These are phyloP conservation scores for Petunia secreta DNA, from an alignment of 257 asterid species.

Conservation along the genomic window DNA sequence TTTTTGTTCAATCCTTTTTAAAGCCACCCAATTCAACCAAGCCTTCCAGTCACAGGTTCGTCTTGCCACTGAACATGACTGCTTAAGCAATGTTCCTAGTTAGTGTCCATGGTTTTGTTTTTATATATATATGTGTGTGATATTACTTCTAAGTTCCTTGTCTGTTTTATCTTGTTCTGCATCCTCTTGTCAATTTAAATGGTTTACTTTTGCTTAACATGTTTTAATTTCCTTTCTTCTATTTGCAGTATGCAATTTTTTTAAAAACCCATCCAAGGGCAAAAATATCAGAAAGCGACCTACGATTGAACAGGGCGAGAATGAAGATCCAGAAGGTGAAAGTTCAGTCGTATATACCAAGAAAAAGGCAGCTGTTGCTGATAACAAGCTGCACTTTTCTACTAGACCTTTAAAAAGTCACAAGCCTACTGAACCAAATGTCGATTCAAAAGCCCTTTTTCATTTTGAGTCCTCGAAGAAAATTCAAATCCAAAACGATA, in stretches of 20 bases:
- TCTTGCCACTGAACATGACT: constrained; percentile 2
- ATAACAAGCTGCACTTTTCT: constrained; percentile 67
- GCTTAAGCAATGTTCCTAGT: background rate
- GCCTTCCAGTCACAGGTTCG: background rate
- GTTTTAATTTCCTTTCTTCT: background rate
- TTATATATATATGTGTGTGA: background rate
- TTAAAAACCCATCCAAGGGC: constrained; percentile 73
- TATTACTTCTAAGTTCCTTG: constrained; percentile 11
- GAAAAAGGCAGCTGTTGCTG: constrained; percentile 57
- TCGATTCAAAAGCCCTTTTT: constrained; percentile 48
- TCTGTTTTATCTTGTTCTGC: background rate
- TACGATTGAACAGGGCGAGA: constrained; percentile 54
- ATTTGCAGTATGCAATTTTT: constrained; percentile 78
- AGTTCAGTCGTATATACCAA: constrained; percentile 51
- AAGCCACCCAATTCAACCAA: too few relatives aligned
- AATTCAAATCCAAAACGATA: constrained; percentile 86
- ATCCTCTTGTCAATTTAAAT: constrained; percentile 11
- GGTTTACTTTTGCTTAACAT: background rate
- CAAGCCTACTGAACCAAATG: constrained; percentile 40
- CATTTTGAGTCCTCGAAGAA: constrained; percentile 77
- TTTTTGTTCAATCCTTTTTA: too few relatives aligned
- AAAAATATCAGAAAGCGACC: constrained; percentile 80
- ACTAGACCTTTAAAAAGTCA: constrained; percentile 55
- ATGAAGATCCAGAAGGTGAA: constrained; percentile 54
- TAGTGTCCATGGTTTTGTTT: background rate